Base-by-base conservation (phyloP, 768 basidiomycete species). In the Agrocybe chaxingu region DNA sequence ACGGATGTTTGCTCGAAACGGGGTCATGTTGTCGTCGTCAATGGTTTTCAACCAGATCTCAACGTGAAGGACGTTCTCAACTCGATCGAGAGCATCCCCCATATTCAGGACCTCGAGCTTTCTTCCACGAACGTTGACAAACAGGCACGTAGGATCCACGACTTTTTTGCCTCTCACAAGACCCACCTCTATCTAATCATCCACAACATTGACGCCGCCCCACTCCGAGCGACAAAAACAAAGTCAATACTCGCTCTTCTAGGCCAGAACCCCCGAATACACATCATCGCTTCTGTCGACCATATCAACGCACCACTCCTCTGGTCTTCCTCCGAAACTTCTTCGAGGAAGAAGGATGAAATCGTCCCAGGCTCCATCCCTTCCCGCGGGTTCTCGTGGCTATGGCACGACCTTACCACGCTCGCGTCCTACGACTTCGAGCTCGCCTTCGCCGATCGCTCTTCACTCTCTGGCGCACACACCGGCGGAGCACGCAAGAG, bases 351-450 rank as follows among this genome's bases (percentile, higher is more conserved):
- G 63, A 67, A 65, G 31, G 54, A 53, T 35, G 45, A 39, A n/a
- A 8, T 51, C 30, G 38, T 45, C 12, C 48, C 56, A 11, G 46
- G 58, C 12, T 7, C 57, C 5, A 57, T 64, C 7, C 64, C 66
- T 45, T 50, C 66, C 33, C 75, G 75, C 32, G 85, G 86, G 7
- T 87, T 81, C 62, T 69, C 81, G 1, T 92, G 90, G 84, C 70
- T 93, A 11, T 92, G 91, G 83, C 92, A 98, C 67, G 92, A 96
- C 66, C 66, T 92, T 18, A 92, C 93, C 3, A 97, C 96, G 1
- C 86, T 94, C 56, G 72, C 70, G 11, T 74, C 89, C 1, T 97
- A 95, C 72, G 84, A 89, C 63, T 76, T 78, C 53, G 94, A 98
- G 64, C 76, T 90, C 35, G 73, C 80, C 0, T 81, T 73, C 45